Base-by-base conservation (phyloP, 1,284 basidiomycete genomes). In the Trichosporon sp. region DNA sequence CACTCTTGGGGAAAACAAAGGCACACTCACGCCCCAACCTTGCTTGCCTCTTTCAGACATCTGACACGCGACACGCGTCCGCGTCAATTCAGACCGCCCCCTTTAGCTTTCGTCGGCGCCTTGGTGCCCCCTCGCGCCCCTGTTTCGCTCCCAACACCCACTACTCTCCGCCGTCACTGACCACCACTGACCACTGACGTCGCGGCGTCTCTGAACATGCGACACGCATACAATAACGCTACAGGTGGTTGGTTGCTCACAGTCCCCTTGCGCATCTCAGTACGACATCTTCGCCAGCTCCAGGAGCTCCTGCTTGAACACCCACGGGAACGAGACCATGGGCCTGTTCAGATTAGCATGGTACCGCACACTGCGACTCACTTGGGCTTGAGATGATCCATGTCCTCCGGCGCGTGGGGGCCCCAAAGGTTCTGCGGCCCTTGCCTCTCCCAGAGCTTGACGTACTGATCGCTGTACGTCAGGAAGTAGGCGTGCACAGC, bases 321-420 rank as follows among this genome's bases (percentile, higher is more conserved):
- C 72, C 80, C 81, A 83, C 1, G 81, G 78, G 71, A 83, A 83
- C 35, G 76, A 78, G 15, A 76, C 75, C 70, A 82, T 74, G 1
- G 79, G 78, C 38, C 81, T 80, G 65, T 7, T 6, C 27, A 8
- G 1, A 66, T 72, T 15, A 73, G 68, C 67, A 38, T 12, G 8
- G 4, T 25, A 0, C 0, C 15, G 56, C 15, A 53, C 27, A 2
- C 12, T 21, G 12, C 2, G 21, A 70, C 76, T 70, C 64, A 77
- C 75, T 68, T 75, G 3, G 69, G 63, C 23, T 67, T 68, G 62
- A 79, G 60, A 31, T 66, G 68, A 11, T 75, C 71, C 11, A 25
- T 32, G 23, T 74, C 72, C 18, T 72, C 75, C 1, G 71, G 65
- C 1, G 67, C 56, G 9, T 67, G 42, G 4, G 62, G 62, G 21